Evolutionary conservation across 257 asterid species (phyloP).

Genomic region (Euphrasia confusa): DNA sequence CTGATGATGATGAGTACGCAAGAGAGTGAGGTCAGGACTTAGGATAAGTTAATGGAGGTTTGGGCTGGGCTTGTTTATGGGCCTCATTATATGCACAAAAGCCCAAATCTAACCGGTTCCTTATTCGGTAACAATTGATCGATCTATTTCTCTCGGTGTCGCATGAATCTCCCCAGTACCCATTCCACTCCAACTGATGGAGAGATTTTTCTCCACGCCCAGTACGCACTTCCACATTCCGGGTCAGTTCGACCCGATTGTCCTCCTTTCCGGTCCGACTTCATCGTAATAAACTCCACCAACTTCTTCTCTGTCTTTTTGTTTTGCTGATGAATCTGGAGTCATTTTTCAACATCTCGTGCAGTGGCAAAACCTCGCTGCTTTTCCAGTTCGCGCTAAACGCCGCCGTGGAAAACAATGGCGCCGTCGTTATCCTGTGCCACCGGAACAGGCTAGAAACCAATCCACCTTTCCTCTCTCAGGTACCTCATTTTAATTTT

Average conservation of each 20-base stretch:
- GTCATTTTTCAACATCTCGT: slow-evolving; percentile 12
- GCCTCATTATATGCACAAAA: too few species aligned
- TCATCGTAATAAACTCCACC: slow-evolving; percentile 37
- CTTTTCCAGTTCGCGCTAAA: slow-evolving; percentile 84
- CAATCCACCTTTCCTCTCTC: slow-evolving; percentile 75
- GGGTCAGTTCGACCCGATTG: slow-evolving; percentile 24
- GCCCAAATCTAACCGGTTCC: too few species aligned
- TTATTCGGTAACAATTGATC: too few species aligned
- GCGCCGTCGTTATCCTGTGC: slow-evolving; percentile 64
- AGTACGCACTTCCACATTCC: slow-evolving; percentile 19
- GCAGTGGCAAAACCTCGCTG: slow-evolving; percentile 88
- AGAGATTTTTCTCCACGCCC: slow-evolving; percentile 46
- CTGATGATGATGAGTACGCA: too few species aligned
- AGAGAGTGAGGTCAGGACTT: too few species aligned
- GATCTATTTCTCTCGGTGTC: too few species aligned
- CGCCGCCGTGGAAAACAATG: slow-evolving; percentile 34
- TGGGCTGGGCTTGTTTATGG: too few species aligned
- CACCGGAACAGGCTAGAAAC: slow-evolving; percentile 52
- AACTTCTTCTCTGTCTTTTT: not conserved
- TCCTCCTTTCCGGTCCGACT: slow-evolving; percentile 63
- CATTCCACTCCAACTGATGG: slow-evolving; percentile 21
- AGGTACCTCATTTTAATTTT: slow-evolving; percentile 33
- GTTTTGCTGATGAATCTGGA: not conserved
- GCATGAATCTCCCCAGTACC: too few species aligned
- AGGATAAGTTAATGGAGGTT: too few species aligned